These are phyloP conservation scores for Rauvolfia tetraphylla DNA, from an alignment of 257 asterid species.

Conservation along the genomic window DNA sequence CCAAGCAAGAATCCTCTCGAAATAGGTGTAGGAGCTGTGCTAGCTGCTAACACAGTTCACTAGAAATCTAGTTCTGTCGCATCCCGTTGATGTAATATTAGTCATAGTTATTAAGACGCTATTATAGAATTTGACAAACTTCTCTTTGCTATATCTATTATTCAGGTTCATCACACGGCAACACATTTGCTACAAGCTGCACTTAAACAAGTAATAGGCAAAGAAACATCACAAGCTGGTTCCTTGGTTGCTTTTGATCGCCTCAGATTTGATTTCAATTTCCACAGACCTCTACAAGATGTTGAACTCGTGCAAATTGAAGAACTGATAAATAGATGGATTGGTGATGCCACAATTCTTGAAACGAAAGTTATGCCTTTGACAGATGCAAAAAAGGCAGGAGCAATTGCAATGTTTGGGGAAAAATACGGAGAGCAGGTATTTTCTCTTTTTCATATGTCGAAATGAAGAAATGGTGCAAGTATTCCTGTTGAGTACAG, in stretches of 20 bases:
- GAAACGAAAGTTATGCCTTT: constrained; percentile 71
- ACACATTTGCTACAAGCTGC: constrained; percentile 97
- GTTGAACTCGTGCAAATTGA: constrained; percentile 74
- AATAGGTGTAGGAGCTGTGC: background rate
- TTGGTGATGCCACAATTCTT: constrained; percentile 73
- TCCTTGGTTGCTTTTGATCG: constrained; percentile 92
- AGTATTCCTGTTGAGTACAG: too few relatives aligned
- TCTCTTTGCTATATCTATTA: constrained; percentile 12
- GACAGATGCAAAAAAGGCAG: constrained; percentile 86
- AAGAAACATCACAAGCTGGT: constrained; percentile 97
- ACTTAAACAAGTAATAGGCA: constrained; percentile 77
- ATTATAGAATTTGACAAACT: background rate
- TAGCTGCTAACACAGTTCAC: background rate
- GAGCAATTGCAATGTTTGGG: constrained; percentile 97
- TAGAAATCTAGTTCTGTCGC: background rate
- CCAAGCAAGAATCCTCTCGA: background rate
- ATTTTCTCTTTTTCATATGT: background rate
- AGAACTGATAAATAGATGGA: constrained; percentile 71
- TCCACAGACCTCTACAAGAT: constrained; percentile 73
- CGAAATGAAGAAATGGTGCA: background rate
- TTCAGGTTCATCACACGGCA: constrained; percentile 91
- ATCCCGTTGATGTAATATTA: background rate
- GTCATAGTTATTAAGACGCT: background rate
- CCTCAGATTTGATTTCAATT: constrained; percentile 87
- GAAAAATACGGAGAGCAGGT: constrained; percentile 96